Percentiles rank a stretch among this genome's conserved stretches.
phyloP scores from a whole-genome alignment of 768 basidiomycete genomes.

The Mycena sanguinolenta region DNA sequence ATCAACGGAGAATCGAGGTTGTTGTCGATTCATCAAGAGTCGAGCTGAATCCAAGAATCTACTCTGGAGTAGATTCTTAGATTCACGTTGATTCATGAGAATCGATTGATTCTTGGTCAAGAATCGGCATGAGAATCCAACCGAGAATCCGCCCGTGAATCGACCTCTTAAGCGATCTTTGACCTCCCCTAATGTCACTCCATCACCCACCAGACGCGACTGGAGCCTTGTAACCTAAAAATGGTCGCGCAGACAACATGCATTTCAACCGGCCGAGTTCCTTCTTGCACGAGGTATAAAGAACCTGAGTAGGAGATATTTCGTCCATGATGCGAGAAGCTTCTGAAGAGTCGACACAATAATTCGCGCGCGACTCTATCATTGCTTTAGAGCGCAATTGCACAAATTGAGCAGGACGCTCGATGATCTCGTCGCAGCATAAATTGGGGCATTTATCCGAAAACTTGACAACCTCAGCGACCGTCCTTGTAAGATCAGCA shows the following conservation, averaged over 20 bases:
- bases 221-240: neutral
- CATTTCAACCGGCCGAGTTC: constrained; percentile 21
- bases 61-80: no score
- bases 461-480: neutral
- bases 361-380: neutral
- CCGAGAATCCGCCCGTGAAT: no score
- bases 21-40: no score
- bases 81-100: no score
- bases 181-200: no score
- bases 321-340: constrained; percentile 7
- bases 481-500: neutral
- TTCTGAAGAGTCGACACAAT: neutral
- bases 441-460: constrained; percentile 13
- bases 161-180: no score
- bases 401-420: neutral
- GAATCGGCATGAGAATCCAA: no score
- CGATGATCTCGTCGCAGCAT: constrained; percentile 14
- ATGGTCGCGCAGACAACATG: constrained; percentile 12
- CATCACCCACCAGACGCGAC: no score
- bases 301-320: constrained; percentile 11
- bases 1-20: no score
- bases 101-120: no score
- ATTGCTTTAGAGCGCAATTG: constrained; percentile 1
- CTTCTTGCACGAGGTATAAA: neutral
- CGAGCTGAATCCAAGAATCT: no score